Evolutionary conservation across 2,329 filamentous ascomycete species (phyloP), one percentile per base, ranked within the genome.

Genomic region (Plectosphaerella cucumerina): DNA sequence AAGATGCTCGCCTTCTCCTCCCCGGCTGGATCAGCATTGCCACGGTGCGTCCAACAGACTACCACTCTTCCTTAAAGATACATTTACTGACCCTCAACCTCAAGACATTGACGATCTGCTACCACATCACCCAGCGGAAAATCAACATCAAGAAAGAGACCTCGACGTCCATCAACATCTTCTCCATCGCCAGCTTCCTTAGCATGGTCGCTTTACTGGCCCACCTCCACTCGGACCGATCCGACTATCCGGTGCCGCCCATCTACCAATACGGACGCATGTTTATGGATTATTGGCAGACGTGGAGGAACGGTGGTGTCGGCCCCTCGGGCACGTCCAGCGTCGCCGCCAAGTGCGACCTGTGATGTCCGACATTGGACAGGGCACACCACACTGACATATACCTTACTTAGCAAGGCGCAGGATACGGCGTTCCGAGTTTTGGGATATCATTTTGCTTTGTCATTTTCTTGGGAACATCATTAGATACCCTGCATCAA

Each of bases 121-220:
- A 92, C 69, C 87, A 91, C 65, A 75, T 87, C 54, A 89, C 86
- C 14, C 86, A 91, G 67, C 85, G 87, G 59, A 87, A 87, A 62
- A 87, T 90, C 64, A 89, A 85, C 61, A 91, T 91, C 60, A 83
- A 85, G 62, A 89, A 88, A 62, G 87, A 90, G 70, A 91, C 87
- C 1, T 84, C 84, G 44, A 86, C 86, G 10, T 89, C 86, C n/a
- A 79, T 91, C 56, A 84, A 85, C 58, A 84, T 90, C 56, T 89
- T 91, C 63, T 89, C 85, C 48, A 82, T 88, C 55, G 85, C 86
- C 35, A 88, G 84, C 69, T 90, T 89, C 69, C 78, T 89, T 60
- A 89, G 82, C 69, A 88, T 91, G 84, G 78, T 84, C 49, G 79
- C 80, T 11, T 69, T 91, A 47, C 74, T 91, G 18, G 69, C 82